A percentile compares a stretch with the other conserved stretches of the same genome.
Conservation (phyloP, 2,329 filamentous ascomycete species). For the Didymosphaeria variabile region DNA sequence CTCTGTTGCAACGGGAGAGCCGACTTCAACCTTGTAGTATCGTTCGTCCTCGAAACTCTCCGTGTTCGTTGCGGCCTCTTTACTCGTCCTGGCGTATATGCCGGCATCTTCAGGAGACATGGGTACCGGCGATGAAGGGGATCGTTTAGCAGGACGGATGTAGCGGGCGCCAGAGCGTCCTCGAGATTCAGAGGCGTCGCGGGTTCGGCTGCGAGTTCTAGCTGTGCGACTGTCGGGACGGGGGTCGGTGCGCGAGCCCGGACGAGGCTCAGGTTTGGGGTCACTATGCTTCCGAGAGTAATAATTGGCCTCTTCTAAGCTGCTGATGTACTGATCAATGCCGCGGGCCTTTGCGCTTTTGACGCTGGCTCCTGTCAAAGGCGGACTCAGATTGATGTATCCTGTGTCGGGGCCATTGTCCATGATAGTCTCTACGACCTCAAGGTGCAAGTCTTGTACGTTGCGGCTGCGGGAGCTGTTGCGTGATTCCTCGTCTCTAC, state of each 20-base stretch:
- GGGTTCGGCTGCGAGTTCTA: conserved; percentile 55
- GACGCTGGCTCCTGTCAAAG: conserved; percentile 59
- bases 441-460: conserved; percentile 70
- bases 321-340: conserved; percentile 86
- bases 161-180: conserved; percentile 72
- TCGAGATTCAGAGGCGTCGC: conserved; percentile 74
- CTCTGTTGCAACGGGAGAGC: conserved; percentile 49
- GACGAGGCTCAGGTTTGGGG: conserved; percentile 55
- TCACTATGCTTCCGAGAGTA: conserved; percentile 55
- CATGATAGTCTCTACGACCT: conserved; percentile 56
- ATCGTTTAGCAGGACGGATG: conserved; percentile 80
- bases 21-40: conserved; percentile 55
- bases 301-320: conserved; percentile 78
- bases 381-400: conserved; percentile 62
- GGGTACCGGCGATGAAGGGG: conserved; percentile 88
- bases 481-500: conserved; percentile 68
- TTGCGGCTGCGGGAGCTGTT: conserved; percentile 82
- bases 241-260: conserved; percentile 49
- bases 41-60: conserved; percentile 60
- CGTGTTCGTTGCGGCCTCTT: conserved; percentile 50
- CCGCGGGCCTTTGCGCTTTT: conserved; percentile 69
- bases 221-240: conserved; percentile 50
- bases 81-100: conserved; percentile 57
- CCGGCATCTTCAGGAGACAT: conserved; percentile 88
- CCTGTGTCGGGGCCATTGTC: conserved; percentile 41